Conservation (phyloP, 371 early-diverging fungal species). For the Mycotypha africana region DNA sequence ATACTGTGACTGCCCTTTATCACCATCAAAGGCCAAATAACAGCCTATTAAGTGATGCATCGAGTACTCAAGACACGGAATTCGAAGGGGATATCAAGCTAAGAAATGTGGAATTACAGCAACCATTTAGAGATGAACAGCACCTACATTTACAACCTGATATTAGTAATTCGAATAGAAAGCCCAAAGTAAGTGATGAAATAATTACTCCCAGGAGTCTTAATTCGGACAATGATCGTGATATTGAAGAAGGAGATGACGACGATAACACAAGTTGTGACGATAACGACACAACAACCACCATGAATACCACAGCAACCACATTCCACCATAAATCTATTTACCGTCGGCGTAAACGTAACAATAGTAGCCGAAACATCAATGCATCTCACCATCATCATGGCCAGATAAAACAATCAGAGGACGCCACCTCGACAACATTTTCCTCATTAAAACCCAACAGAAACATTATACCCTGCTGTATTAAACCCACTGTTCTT, state of each 20-base stretch:
- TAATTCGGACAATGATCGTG: background rate
- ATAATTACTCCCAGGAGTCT: background rate
- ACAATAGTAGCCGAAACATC: no score
- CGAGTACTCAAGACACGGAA: no score
- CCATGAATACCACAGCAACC: background rate
- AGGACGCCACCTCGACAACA: background rate
- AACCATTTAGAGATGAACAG: no score
- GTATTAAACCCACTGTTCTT: constrained; percentile 43
- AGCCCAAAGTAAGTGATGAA: constrained; percentile 35
- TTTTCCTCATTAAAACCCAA: constrained; percentile 28
- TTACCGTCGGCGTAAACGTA: constrained; percentile 1
- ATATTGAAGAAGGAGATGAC: constrained; percentile 1
- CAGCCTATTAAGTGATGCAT: background rate
- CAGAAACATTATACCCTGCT: constrained; percentile 20
- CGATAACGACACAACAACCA: background rate
- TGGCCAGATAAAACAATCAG: background rate
- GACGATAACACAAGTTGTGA: constrained; percentile 10
- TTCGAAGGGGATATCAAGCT: no score
- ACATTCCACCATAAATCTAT: background rate
- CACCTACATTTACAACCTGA: background rate
- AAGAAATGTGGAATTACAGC: no score
- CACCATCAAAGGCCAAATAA: no score
- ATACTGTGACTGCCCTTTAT: background rate
- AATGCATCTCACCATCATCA: background rate
- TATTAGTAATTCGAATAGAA: no score